A percentile compares a stretch with the other conserved stretches of the same genome.
These are phyloP conservation scores for Pseudogymnoascus sp. DNA, from an alignment of 2,329 filamentous ascomycete species.

Conservation along the genomic window DNA sequence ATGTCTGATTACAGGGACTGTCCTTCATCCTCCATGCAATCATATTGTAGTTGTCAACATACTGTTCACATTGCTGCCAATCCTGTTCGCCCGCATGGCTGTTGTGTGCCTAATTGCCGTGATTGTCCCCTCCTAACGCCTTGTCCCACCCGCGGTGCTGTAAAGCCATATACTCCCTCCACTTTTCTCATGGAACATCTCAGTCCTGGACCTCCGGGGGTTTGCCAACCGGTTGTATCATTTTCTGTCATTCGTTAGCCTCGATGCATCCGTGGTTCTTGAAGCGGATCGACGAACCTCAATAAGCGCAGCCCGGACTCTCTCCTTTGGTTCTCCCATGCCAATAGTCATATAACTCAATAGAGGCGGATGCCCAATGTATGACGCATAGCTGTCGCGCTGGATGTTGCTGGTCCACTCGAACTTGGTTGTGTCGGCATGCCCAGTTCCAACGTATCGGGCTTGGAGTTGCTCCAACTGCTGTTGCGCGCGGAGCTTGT, in stretches of 20 bases:
- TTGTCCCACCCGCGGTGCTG: neutral
- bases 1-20: neutral
- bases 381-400: constrained; percentile 83
- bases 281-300: constrained; percentile 42
- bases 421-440: constrained; percentile 94
- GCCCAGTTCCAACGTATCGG: constrained; percentile 91
- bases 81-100: neutral
- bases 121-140: neutral
- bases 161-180: neutral
- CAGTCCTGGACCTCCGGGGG: constrained; percentile 51
- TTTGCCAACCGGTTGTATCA: constrained; percentile 58
- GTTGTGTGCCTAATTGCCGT: neutral
- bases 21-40: neutral
- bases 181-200: neutral
- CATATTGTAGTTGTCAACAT: neutral
- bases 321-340: constrained; percentile 74
- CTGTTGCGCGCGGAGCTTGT: constrained; percentile 95
- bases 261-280: neutral
- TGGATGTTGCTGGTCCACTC: constrained; percentile 96
- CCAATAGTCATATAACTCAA: constrained; percentile 85
- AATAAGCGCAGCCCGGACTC: constrained; percentile 71
- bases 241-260: constrained; percentile 42
- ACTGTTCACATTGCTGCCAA: neutral
- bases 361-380: constrained; percentile 81
- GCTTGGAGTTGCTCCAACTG: constrained; percentile 95